Percentiles rank a stretch among this genome's conserved stretches.
Conservation (phyloP, 2,329 filamentous ascomycete genomes). For the Pseudogymnoascus sp. region DNA sequence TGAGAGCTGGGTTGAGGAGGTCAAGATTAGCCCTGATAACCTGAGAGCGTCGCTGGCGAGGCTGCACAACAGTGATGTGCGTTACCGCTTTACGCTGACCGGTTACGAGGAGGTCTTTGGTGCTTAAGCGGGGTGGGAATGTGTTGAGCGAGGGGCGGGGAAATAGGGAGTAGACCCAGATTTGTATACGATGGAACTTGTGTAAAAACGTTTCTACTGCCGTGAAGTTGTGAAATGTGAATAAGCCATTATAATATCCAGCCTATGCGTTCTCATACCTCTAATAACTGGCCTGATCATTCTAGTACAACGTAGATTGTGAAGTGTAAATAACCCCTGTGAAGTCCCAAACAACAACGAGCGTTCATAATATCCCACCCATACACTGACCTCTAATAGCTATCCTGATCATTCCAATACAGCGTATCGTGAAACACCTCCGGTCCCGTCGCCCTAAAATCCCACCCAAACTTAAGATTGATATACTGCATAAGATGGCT, state of each 20-base stretch:
- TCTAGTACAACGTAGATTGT: conserved; percentile 47
- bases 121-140: neutral
- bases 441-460: conserved; percentile 44
- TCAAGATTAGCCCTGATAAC: conserved; percentile 62
- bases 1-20: conserved; percentile 62
- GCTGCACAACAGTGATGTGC: conserved; percentile 63
- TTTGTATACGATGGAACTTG: neutral
- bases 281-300: conserved; percentile 39
- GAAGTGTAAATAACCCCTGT: too few species aligned
- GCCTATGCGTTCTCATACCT: neutral
- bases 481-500: conserved; percentile 52
- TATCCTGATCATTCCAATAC: conserved; percentile 44
- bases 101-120: conserved; percentile 60
- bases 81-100: conserved; percentile 64
- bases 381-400: conserved; percentile 28
- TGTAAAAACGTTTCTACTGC: neutral
- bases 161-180: neutral
- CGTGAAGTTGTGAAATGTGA: neutral
- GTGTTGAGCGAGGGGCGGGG: neutral
- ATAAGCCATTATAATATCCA: too few species aligned
- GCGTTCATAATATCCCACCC: neutral
- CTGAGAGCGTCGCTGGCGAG: conserved; percentile 62
- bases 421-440: conserved; percentile 43
- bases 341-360: too few species aligned
- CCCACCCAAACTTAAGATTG: conserved; percentile 47